Base-by-base conservation (phyloP, 2,329 filamentous ascomycete genomes). In the Penicillium sp. region DNA sequence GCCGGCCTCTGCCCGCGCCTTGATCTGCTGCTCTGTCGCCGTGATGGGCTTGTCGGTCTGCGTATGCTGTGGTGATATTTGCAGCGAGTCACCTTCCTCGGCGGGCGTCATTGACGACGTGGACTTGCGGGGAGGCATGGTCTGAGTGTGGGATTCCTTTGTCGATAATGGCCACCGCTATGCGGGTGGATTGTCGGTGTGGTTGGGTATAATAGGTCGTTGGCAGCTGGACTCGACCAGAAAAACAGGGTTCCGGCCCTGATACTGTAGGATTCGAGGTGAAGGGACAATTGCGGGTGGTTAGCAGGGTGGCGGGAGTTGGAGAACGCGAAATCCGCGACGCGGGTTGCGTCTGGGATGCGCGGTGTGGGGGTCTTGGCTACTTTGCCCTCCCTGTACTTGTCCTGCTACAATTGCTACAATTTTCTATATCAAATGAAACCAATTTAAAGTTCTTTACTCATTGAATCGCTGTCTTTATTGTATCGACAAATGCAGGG, bases 21-120 rank as follows among this genome's bases (percentile, higher is more conserved):
- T 73, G 9, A 72, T 50, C 60, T 74, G 67, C 43, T 73, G 69
- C 49, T 74, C 72, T 41, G 70, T 73, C 24, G 65, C 67, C 45
- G 67, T 67, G 28, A 69, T 46, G 33, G 58, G 58, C 44, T 66
- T 65, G 38, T 63, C 60, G n/a, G 54, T 50, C 31, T 22, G 20
- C 4, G 48, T 53, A 20, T 48, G 53, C 41, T 48, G 49, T 22
- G 51, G 57, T 16, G 60, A 58, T n/a, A 56, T 46, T 16, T 55
- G 58, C 5, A 54, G 46, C 5, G 54, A 50, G 13, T 63, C 57
- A 13, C 64, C 60, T 36, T 50, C 38, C n/a, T 60, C 62, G 27
- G 57, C 57, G n/a, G 55, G 64, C 18, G 42, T 61, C 42, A 62
- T 61, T 6, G 68, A 68, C 28, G 66, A 64, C 16, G 68, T 67